Evolutionary conservation across 495 filamentous ascomycete genomes (phyloP).

Genomic region (Neurospora sp.): DNA sequence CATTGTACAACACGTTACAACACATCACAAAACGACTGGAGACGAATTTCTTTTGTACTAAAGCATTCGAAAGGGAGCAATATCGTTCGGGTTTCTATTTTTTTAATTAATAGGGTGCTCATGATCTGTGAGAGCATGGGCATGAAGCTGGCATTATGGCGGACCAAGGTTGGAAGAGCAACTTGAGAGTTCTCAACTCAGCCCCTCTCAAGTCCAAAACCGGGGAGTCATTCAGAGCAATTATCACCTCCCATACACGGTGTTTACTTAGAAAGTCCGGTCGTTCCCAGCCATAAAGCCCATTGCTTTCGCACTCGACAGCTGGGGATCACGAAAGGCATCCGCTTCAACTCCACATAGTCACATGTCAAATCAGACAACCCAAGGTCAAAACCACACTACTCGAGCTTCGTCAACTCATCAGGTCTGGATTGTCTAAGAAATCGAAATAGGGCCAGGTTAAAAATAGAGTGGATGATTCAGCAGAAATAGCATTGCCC

Average conservation of each 20-base stretch:
- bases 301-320: not conserved
- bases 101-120: not conserved
- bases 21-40: not conserved
- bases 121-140: not conserved
- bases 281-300: not conserved
- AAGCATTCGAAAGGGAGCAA: not conserved
- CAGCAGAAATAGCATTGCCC: not conserved
- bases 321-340: not conserved
- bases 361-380: not conserved
- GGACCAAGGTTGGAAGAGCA: not conserved
- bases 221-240: not conserved
- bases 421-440: not conserved
- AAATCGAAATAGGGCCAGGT: not conserved
- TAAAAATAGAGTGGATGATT: not conserved
- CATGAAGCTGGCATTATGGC: not conserved
- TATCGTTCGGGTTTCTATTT: not conserved
- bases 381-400: not conserved
- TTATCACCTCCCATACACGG: not conserved
- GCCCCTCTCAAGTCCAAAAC: not conserved
- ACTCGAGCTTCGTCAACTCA: not conserved
- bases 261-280: not conserved
- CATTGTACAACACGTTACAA: not conserved
- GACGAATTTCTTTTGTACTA: not conserved
- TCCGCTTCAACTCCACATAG: not conserved
- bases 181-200: not conserved